A percentile compares a stretch with the other conserved stretches of the same genome.
Conservation (phyloP, 345 rosid species). For the Cardamine resedifolia region DNA sequence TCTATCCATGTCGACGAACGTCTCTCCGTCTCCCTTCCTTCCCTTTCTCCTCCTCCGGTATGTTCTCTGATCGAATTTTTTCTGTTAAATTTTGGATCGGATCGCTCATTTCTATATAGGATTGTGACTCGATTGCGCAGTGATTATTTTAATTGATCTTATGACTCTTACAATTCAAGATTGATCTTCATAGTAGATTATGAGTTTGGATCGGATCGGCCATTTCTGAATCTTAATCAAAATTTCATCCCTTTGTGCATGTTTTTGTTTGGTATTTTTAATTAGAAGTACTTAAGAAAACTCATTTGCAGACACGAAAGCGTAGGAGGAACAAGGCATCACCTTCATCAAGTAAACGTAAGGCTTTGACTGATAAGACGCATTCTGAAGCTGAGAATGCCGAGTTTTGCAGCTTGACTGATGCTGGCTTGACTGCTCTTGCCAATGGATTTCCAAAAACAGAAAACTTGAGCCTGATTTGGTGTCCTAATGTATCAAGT, state of each 20-base stretch:
- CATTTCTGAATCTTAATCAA: neutral
- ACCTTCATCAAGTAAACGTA: slow-evolving; percentile 39
- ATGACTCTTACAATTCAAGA: neutral
- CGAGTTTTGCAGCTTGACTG: slow-evolving; percentile 61
- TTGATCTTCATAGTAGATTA: neutral
- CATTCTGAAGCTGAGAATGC: slow-evolving; percentile 35
- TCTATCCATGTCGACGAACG: slow-evolving; percentile 75
- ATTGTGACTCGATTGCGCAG: neutral
- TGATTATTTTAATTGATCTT: neutral
- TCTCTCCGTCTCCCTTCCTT: slow-evolving; percentile 53
- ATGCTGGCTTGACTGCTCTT: slow-evolving; percentile 63
- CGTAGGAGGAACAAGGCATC: slow-evolving; percentile 30
- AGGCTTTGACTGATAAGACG: slow-evolving; percentile 32
- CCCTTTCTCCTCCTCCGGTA: slow-evolving; percentile 33
- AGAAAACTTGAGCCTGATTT: slow-evolving; percentile 76
- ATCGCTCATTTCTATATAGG: neutral
- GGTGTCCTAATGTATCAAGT: slow-evolving; percentile 81
- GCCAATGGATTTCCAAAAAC: slow-evolving; percentile 66
- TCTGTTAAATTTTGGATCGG: neutral
- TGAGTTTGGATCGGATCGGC: neutral
- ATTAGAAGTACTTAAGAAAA: neutral
- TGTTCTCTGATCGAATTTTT: slow-evolving; percentile 3
- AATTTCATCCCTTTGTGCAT: neutral
- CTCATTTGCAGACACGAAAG: slow-evolving; percentile 54
- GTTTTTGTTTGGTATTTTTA: neutral